Percentiles rank a stretch among this genome's conserved stretches.
Conservation (phyloP, 805 yeast genomes). For the Ogataea pini region DNA sequence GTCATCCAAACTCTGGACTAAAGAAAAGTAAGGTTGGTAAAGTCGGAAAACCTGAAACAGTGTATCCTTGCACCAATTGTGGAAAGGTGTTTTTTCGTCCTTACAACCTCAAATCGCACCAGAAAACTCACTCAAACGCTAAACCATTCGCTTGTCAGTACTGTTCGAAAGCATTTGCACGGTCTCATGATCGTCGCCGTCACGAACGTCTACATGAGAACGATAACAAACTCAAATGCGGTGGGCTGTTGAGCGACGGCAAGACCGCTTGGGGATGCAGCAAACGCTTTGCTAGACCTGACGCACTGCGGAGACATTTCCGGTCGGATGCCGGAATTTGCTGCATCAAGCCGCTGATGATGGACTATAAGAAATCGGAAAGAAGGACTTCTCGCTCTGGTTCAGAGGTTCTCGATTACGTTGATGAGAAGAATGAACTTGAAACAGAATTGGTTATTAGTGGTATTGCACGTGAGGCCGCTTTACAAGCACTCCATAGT, state of each 20-base stretch:
- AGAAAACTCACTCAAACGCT: conserved; percentile 60
- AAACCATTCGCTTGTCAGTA: conserved; percentile 66
- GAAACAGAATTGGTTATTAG: conserved; percentile 22
- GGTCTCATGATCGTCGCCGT: conserved; percentile 74
- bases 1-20: background rate
- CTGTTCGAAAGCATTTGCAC: conserved; percentile 70
- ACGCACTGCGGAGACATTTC: conserved; percentile 75
- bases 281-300: conserved; percentile 71
- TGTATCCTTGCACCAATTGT: conserved; percentile 44
- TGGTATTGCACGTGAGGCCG: conserved; percentile 27
- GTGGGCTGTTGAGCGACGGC: conserved; percentile 59
- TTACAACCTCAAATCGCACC: conserved; percentile 51
- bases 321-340: conserved; percentile 73
- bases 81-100: conserved; percentile 49
- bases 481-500: conserved; percentile 18
- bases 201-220: conserved; percentile 79
- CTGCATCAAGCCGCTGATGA: conserved; percentile 66
- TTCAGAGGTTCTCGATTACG: background rate
- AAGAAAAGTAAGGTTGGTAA: background rate
- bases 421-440: conserved; percentile 1
- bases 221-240: conserved; percentile 66
- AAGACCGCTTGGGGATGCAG: conserved; percentile 74
- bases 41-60: conserved; percentile 11
- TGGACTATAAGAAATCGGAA: conserved; percentile 43
- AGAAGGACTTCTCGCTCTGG: background rate